phyloP scores from a whole-genome alignment of 495 filamentous ascomycete genomes.

The Penicillium riverlandense region DNA sequence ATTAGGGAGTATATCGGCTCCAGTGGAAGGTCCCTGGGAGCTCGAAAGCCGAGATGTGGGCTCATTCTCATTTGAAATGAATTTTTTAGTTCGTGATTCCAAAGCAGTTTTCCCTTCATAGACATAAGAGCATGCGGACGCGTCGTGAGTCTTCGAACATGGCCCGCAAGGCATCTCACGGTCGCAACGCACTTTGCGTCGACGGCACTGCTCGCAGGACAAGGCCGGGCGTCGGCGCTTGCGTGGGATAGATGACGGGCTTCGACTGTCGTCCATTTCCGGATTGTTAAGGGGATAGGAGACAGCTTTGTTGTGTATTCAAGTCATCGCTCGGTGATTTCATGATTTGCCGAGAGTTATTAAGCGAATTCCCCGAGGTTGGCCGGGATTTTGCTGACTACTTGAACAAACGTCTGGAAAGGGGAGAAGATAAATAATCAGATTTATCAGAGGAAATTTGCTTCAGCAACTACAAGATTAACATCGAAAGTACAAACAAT shows the following conservation, averaged over 20 bases:
- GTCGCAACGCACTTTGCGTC: slow-evolving; percentile 41
- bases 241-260: slow-evolving; percentile 3
- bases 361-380: too few species aligned
- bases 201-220: slow-evolving; percentile 38
- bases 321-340: too few species aligned
- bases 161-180: slow-evolving; percentile 30
- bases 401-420: too few species aligned
- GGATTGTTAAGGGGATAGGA: too few species aligned
- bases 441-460: too few species aligned
- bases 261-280: too few species aligned
- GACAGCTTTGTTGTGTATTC: too few species aligned
- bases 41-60: not conserved
- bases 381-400: too few species aligned
- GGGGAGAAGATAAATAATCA: too few species aligned
- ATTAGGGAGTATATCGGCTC: not conserved
- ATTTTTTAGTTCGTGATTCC: slow-evolving; percentile 2
- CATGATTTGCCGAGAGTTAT: too few species aligned
- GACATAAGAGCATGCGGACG: slow-evolving; percentile 17
- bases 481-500: too few species aligned
- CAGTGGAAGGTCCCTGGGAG: not conserved
- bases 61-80: not conserved
- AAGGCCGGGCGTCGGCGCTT: slow-evolving; percentile 34
- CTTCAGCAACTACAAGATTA: too few species aligned
- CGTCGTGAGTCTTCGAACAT: slow-evolving; percentile 23
- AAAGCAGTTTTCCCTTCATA: slow-evolving; percentile 12